Percentiles rank a stretch among this genome's conserved stretches.
Conservation (phyloP, 495 filamentous ascomycete genomes). For the Aspergillus sclerotiicarbonarius region DNA sequence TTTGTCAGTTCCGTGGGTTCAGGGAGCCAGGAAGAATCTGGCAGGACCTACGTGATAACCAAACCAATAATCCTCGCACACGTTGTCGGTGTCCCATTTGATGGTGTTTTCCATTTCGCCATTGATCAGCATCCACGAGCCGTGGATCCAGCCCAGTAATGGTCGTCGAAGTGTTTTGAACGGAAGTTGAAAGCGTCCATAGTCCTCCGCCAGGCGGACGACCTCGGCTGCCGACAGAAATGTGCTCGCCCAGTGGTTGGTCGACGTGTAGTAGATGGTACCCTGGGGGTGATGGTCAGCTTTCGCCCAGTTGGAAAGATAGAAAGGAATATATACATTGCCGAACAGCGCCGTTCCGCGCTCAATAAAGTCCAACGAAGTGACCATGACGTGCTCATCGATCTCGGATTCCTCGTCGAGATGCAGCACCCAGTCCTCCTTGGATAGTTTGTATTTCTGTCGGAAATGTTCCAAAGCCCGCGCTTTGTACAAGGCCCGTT, state of each 20-base stretch:
- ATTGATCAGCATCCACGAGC: conserved; percentile 12
- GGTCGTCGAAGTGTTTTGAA: conserved; percentile 1
- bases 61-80: conserved; percentile 18
- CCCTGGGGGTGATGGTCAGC: background rate
- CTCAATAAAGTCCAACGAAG: conserved; percentile 14
- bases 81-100: conserved; percentile 13
- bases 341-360: conserved; percentile 8
- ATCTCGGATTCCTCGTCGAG: conserved; percentile 16
- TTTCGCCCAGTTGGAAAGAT: background rate
- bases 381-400: conserved; percentile 7
- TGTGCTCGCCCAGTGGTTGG: conserved; percentile 10
- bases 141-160: conserved; percentile 10
- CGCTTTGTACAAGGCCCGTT: conserved; percentile 12
- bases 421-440: conserved; percentile 13
- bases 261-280: conserved; percentile 13
- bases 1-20: too few species aligned
- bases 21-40: background rate
- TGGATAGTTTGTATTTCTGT: conserved; percentile 7
- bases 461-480: conserved; percentile 10
- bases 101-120: conserved; percentile 10
- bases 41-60: conserved; percentile 9
- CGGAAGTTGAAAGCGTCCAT: conserved; percentile 12
- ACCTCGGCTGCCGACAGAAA: conserved; percentile 9
- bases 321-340: conserved; percentile 1
- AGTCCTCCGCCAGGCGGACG: conserved; percentile 8